phyloP scores from a whole-genome alignment of 2,329 filamentous ascomycete genomes.

The Fusarium floridanum region DNA sequence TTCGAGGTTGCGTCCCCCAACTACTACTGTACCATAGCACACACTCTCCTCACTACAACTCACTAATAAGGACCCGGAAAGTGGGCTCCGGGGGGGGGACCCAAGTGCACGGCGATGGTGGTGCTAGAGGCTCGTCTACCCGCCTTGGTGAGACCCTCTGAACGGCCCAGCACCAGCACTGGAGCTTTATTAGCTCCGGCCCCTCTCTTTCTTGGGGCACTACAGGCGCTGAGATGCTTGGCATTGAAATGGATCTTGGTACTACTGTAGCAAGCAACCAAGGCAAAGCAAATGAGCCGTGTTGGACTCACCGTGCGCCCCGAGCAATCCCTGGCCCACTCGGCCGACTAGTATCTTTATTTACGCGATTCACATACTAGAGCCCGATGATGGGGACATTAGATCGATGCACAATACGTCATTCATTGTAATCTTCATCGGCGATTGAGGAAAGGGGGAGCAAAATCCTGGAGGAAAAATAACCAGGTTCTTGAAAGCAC shows the following conservation, averaged over 20 bases:
- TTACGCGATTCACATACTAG: conserved; percentile 38
- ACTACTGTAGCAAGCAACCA: background rate
- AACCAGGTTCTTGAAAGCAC: background rate
- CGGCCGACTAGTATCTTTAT: conserved; percentile 17
- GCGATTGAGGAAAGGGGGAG: background rate
- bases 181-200: background rate
- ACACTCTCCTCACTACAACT: conserved; percentile 19
- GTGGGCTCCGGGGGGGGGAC: conserved; percentile 21
- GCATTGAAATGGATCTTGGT: conserved; percentile 1
- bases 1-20: conserved; percentile 8
- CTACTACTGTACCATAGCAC: conserved; percentile 8
- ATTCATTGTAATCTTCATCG: conserved; percentile 26
- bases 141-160: conserved; percentile 24
- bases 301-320: conserved; percentile 30
- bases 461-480: conserved; percentile 4
- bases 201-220: background rate
- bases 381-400: conserved; percentile 31
- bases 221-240: conserved; percentile 21
- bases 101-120: conserved; percentile 3
- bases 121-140: conserved; percentile 29
- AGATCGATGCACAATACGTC: conserved; percentile 37
- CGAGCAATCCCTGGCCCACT: conserved; percentile 20
- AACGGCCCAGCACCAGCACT: conserved; percentile 9
- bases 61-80: conserved; percentile 20
- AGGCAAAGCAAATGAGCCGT: conserved; percentile 1